These are phyloP conservation scores for Zalaria obscura DNA, from an alignment of 2,329 filamentous ascomycete genomes.

Conservation along the genomic window DNA sequence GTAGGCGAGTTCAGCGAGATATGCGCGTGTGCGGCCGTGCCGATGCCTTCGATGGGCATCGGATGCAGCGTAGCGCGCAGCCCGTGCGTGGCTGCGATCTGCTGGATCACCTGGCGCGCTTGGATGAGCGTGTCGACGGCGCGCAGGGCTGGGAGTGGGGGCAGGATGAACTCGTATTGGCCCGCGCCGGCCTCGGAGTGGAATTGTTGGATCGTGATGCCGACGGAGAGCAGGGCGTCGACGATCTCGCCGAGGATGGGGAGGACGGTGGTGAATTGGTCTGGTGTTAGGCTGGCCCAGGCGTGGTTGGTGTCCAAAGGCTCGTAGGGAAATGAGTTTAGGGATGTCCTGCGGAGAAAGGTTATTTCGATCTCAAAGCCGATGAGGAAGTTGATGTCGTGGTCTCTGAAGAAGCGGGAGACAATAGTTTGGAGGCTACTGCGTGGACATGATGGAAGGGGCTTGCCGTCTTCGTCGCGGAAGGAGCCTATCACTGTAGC, in stretches of 20 bases:
- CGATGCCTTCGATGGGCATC: conserved; percentile 47
- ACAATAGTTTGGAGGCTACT: conserved; percentile 31
- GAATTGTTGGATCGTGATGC: conserved; percentile 55
- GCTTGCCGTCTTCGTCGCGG: conserved; percentile 38
- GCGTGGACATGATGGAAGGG: conserved; percentile 47
- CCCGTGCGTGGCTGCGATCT: conserved; percentile 46
- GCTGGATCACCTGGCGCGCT: conserved; percentile 53
- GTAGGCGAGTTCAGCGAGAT: conserved; percentile 44
- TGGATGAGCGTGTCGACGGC: conserved; percentile 61
- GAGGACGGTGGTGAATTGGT: conserved; percentile 43
- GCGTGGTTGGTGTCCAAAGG: conserved; percentile 51
- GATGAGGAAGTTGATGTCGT: conserved; percentile 45
- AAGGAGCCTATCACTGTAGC: conserved; percentile 56
- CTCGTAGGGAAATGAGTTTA: conserved; percentile 10
- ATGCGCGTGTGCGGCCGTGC: conserved; percentile 57
- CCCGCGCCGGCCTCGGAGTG: conserved; percentile 61
- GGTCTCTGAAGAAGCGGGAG: conserved; percentile 34
- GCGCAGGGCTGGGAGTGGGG: conserved; percentile 45
- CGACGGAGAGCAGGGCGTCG: conserved; percentile 42
- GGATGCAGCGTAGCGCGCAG: conserved; percentile 61
- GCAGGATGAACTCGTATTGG: conserved; percentile 66
- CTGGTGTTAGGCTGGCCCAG: conserved; percentile 53
- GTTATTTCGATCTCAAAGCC: conserved; percentile 77
- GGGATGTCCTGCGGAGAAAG: conserved; percentile 40
- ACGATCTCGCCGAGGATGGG: conserved; percentile 53